phyloP scores from a whole-genome alignment of 2,329 filamentous ascomycete species.

The Paraconiothyrium brasiliense region DNA sequence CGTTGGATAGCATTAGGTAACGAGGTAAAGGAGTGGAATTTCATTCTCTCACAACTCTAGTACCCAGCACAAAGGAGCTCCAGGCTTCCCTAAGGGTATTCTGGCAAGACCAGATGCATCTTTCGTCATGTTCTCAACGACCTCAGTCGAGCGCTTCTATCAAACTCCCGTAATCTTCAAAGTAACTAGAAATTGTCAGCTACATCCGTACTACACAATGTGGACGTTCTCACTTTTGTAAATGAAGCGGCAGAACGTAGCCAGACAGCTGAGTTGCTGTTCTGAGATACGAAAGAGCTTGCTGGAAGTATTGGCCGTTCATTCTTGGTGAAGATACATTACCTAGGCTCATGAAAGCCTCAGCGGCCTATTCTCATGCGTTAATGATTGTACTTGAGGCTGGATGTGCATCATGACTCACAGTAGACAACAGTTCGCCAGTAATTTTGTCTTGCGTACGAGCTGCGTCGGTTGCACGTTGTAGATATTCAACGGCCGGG shows the following conservation, averaged over 20 bases:
- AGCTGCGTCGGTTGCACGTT: slow-evolving; percentile 57
- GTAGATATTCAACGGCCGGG: slow-evolving; percentile 62
- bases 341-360: slow-evolving; percentile 63
- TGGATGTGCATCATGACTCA: slow-evolving; percentile 37
- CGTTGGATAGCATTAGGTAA: not conserved
- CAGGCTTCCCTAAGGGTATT: not conserved
- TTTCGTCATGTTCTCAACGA: not conserved
- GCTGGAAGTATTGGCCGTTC: slow-evolving; percentile 57
- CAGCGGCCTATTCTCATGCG: slow-evolving; percentile 50
- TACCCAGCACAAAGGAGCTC: not conserved
- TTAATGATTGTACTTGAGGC: slow-evolving; percentile 19
- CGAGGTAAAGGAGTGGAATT: not conserved
- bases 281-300: slow-evolving; percentile 58
- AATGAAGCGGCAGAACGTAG: slow-evolving; percentile 55
- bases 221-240: slow-evolving; percentile 56
- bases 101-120: not conserved
- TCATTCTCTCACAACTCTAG: not conserved
- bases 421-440: slow-evolving; percentile 57
- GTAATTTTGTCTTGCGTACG: slow-evolving; percentile 48
- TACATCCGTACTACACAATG: not conserved
- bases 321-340: slow-evolving; percentile 58
- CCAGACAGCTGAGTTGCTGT: slow-evolving; percentile 53
- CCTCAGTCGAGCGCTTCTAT: slow-evolving; percentile 2
- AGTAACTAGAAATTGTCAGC: slow-evolving; percentile 45
- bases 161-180: slow-evolving; percentile 55